phyloP scores from a whole-genome alignment of 2,329 filamentous ascomycete genomes.

The Dactylellina sp. region DNA sequence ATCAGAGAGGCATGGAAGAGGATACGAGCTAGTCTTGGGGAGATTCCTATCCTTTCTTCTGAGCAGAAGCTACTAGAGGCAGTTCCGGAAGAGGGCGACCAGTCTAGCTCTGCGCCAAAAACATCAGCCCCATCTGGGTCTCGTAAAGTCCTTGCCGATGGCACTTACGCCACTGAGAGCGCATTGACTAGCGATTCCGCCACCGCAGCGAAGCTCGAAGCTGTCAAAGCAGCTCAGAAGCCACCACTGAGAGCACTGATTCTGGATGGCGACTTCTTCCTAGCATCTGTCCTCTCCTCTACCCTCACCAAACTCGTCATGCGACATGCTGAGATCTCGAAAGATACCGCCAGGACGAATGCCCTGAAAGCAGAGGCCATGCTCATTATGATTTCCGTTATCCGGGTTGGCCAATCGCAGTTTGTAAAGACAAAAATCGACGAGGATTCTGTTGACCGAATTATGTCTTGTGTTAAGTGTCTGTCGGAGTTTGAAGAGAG shows the following conservation, averaged over 20 bases:
- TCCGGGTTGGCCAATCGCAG: slow-evolving; percentile 97
- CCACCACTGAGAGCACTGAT: slow-evolving; percentile 94
- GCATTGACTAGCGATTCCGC: slow-evolving; percentile 93
- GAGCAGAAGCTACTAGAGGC: slow-evolving; percentile 93
- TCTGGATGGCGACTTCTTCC: slow-evolving; percentile 95
- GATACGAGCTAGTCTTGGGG: slow-evolving; percentile 90
- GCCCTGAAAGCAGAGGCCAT: slow-evolving; percentile 95
- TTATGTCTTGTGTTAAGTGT: slow-evolving; percentile 96
- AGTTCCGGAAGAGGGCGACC: slow-evolving; percentile 72
- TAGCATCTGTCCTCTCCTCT: slow-evolving; percentile 93
- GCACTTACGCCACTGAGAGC: slow-evolving; percentile 96
- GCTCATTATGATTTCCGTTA: slow-evolving; percentile 99
- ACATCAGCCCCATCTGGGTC: slow-evolving; percentile 81
- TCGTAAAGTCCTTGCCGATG: slow-evolving; percentile 91
- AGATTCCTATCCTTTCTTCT: slow-evolving; percentile 95
- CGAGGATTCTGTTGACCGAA: slow-evolving; percentile 96
- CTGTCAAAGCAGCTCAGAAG: slow-evolving; percentile 96
- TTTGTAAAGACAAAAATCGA: slow-evolving; percentile 98
- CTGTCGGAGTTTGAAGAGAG: slow-evolving; percentile 88
- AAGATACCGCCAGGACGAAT: slow-evolving; percentile 87
- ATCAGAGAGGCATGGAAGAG: slow-evolving; percentile 89
- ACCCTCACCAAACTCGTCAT: slow-evolving; percentile 97
- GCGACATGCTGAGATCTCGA: slow-evolving; percentile 93
- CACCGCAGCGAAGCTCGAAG: slow-evolving; percentile 89
- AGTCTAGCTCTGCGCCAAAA: slow-evolving; percentile 77